These are phyloP conservation scores for Stephanodiscus triporus DNA, from an alignment of 108 stramenopile genomes.

Conservation along the genomic window DNA sequence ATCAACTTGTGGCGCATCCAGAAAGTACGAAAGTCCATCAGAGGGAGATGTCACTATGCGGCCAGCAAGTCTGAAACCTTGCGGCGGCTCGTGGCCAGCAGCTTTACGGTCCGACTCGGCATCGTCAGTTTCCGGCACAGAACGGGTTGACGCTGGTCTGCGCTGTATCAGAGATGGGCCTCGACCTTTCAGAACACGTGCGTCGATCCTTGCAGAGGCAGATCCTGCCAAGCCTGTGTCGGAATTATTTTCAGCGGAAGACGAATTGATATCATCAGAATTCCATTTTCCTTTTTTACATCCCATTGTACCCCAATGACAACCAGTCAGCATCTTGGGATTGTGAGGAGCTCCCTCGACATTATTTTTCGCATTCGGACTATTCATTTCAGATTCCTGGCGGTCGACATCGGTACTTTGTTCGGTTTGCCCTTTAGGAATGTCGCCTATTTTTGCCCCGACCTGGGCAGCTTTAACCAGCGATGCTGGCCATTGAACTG, in stretches of 20 bases:
- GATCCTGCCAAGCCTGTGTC: constrained; percentile 26
- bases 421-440: neutral
- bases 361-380: neutral
- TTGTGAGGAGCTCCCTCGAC: constrained; percentile 6
- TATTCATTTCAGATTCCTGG: constrained; percentile 5
- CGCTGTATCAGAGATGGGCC: constrained; percentile 1
- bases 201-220: constrained; percentile 36
- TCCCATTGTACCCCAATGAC: constrained; percentile 38
- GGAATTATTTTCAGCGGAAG: constrained; percentile 10
- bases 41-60: constrained; percentile 49
- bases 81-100: constrained; percentile 28
- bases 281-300: constrained; percentile 37
- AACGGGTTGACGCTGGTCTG: neutral
- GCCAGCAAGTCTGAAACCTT: constrained; percentile 40
- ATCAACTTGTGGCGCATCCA: constrained; percentile 25
- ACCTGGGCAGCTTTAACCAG: constrained; percentile 24
- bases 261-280: constrained; percentile 4
- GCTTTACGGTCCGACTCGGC: neutral
- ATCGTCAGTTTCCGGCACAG: constrained; percentile 4
- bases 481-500: constrained; percentile 11
- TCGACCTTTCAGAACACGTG: constrained; percentile 24
- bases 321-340: constrained; percentile 32
- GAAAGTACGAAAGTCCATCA: constrained; percentile 51
- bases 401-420: neutral
- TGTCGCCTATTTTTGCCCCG: constrained; percentile 23